Conservation (phyloP, 192 early-diverging fungal genomes). For the Geosiphon pyriformis region DNA sequence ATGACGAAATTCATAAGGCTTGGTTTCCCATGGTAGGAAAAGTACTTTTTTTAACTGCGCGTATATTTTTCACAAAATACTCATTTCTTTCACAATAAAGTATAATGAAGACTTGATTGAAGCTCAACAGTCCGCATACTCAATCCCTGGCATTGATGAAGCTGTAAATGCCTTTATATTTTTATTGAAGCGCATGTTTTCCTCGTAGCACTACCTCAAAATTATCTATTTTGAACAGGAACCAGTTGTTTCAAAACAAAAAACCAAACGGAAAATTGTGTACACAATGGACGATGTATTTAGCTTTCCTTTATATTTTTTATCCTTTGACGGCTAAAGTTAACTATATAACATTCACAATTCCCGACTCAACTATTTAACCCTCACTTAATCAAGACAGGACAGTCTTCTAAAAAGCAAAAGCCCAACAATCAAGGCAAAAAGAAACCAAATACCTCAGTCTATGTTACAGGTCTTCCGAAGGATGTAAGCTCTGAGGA, state of each 20-base stretch:
- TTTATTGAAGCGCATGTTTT: not conserved
- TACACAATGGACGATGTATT: conserved; percentile 44
- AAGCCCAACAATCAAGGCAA: conserved; percentile 36
- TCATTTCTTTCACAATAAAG: conserved; percentile 20
- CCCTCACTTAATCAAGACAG: conserved; percentile 9
- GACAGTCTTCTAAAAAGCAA: conserved; percentile 42
- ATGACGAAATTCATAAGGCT: conserved; percentile 66
- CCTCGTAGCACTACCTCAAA: not conserved
- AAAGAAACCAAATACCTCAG: conserved; percentile 62
- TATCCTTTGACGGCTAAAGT: not conserved
- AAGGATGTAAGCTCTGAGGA: conserved; percentile 75
- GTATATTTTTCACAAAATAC: not conserved
- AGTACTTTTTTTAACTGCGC: not conserved
- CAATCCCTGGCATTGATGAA: conserved; percentile 54
- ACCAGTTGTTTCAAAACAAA: conserved; percentile 30
- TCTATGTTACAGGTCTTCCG: conserved; percentile 87
- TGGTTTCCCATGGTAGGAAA: conserved; percentile 86
- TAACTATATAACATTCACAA: not conserved
- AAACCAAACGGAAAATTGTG: conserved; percentile 46
- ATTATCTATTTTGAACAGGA: conserved; percentile 21
- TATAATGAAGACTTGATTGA: conserved; percentile 56
- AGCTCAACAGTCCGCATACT: conserved; percentile 64
- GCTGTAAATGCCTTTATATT: conserved; percentile 27
- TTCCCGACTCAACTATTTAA: not conserved
- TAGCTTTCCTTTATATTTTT: not conserved